Percentiles rank a stretch among this genome's conserved stretches.
phyloP scores from a whole-genome alignment of 192 early-diverging fungal species.

The Coemansia sp. region DNA sequence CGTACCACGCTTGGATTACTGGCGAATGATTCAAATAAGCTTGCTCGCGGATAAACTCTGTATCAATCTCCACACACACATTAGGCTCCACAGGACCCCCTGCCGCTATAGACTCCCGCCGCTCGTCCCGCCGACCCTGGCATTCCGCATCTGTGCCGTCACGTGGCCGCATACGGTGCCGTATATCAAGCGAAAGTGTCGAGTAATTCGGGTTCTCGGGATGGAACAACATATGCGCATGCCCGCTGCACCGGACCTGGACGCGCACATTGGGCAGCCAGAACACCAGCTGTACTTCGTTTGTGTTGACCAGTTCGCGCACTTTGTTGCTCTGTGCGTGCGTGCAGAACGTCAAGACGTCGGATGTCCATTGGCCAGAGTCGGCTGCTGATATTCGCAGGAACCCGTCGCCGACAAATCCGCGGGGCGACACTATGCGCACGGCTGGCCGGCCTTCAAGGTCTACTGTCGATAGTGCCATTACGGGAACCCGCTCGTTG shows the following conservation, averaged over 20 bases:
- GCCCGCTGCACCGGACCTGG: slow-evolving; percentile 45
- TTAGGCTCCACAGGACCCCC: slow-evolving; percentile 12
- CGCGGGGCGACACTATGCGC: slow-evolving; percentile 45
- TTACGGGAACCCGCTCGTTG: slow-evolving; percentile 28
- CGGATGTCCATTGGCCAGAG: slow-evolving; percentile 45
- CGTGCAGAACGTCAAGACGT: slow-evolving; percentile 49
- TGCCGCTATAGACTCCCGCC: neutral
- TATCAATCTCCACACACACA: slow-evolving; percentile 23
- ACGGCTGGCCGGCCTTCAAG: slow-evolving; percentile 41
- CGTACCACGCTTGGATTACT: slow-evolving; percentile 49
- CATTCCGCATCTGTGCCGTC: slow-evolving; percentile 11
- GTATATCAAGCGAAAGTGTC: slow-evolving; percentile 43
- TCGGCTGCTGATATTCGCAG: slow-evolving; percentile 32
- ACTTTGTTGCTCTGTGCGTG: slow-evolving; percentile 53
- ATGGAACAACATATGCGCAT: slow-evolving; percentile 47
- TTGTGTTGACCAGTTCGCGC: slow-evolving; percentile 33
- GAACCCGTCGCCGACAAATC: slow-evolving; percentile 49
- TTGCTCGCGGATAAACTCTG: slow-evolving; percentile 50
- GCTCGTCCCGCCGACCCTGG: slow-evolving; percentile 11
- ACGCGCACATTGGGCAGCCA: slow-evolving; percentile 32
- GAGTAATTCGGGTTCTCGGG: slow-evolving; percentile 49
- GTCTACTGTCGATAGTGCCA: slow-evolving; percentile 45
- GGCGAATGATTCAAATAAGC: slow-evolving; percentile 47
- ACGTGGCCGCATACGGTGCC: slow-evolving; percentile 48
- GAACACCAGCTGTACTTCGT: slow-evolving; percentile 41